Evolutionary conservation across 495 filamentous ascomycete species (phyloP).

Genomic region (Alectoria sarmentosa): DNA sequence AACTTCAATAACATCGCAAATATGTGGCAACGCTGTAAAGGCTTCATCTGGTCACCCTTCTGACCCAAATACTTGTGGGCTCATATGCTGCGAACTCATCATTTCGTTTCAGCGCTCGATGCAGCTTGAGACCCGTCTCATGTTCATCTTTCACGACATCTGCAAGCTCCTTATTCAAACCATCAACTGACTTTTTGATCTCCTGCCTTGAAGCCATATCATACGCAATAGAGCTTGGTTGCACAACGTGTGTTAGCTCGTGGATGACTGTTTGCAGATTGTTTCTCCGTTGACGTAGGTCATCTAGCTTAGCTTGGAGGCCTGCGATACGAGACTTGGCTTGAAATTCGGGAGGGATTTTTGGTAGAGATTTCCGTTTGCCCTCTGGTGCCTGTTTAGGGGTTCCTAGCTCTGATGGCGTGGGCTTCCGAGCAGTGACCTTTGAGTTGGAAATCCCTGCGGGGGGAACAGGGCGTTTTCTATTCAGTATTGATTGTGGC

Average conservation of each 20-base stretch:
- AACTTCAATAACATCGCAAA: background rate
- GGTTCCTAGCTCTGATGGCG: slow-evolving; percentile 20
- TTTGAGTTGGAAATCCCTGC: slow-evolving; percentile 18
- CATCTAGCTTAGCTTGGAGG: slow-evolving; percentile 59
- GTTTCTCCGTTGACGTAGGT: slow-evolving; percentile 55
- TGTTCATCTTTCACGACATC: slow-evolving; percentile 78
- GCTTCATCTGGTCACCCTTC: slow-evolving; percentile 48
- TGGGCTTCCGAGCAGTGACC: slow-evolving; percentile 27
- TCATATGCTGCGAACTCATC: slow-evolving; percentile 59
- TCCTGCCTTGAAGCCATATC: slow-evolving; percentile 53
- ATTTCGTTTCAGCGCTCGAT: slow-evolving; percentile 69
- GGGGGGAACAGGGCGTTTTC: slow-evolving; percentile 41
- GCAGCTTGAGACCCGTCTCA: slow-evolving; percentile 75
- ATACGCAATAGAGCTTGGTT: slow-evolving; percentile 50
- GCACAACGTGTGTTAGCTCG: slow-evolving; percentile 59
- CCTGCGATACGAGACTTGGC: slow-evolving; percentile 55
- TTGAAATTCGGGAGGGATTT: slow-evolving; percentile 49
- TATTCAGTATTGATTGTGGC: slow-evolving; percentile 40
- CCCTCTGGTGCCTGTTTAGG: slow-evolving; percentile 17
- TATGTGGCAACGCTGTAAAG: background rate
- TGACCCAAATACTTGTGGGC: slow-evolving; percentile 73
- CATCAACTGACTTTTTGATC: slow-evolving; percentile 66
- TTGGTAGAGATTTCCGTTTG: slow-evolving; percentile 47
- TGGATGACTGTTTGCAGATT: slow-evolving; percentile 66
- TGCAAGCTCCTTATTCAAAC: slow-evolving; percentile 63